Percentiles rank a stretch among this genome's conserved stretches.
Evolutionary conservation across 352 stramenopile genomes (phyloP).

Genomic region (Thraustochytrium sp.): DNA sequence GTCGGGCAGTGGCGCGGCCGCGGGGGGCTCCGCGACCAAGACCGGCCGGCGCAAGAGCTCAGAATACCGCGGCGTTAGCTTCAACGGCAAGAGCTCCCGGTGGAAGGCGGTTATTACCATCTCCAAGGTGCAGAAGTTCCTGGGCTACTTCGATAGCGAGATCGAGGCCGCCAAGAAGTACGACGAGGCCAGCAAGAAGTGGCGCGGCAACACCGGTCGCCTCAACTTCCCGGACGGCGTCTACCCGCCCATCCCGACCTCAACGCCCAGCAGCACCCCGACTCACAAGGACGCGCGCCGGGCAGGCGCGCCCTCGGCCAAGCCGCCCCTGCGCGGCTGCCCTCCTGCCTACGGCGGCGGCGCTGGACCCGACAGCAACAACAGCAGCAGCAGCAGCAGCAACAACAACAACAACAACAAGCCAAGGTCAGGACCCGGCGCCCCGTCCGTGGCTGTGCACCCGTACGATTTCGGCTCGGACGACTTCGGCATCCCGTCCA

Average conservation of each 20-base stretch:
- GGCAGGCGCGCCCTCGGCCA: too few species aligned
- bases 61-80: conserved; percentile 17
- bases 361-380: too few species aligned
- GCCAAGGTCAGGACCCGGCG: background rate
- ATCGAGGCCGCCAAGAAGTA: conserved; percentile 10
- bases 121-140: conserved; percentile 38
- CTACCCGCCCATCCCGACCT: background rate
- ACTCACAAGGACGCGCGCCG: too few species aligned
- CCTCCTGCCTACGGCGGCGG: background rate
- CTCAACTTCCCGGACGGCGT: conserved; percentile 13
- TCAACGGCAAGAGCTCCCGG: conserved; percentile 16
- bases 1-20: background rate
- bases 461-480: background rate
- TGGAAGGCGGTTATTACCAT: conserved; percentile 30
- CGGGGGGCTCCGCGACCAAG: background rate
- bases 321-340: too few species aligned
- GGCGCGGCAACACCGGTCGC: background rate
- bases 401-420: background rate
- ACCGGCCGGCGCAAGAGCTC: conserved; percentile 6
- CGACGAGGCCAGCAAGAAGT: conserved; percentile 23
- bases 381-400: background rate
- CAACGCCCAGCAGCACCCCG: background rate
- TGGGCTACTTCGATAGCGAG: conserved; percentile 40
- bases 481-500: background rate
- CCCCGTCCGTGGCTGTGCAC: background rate